Percentiles rank a stretch among this genome's conserved stretches.
Conservation (phyloP, 495 filamentous ascomycete species). For the Mycothermus thermophilus region DNA sequence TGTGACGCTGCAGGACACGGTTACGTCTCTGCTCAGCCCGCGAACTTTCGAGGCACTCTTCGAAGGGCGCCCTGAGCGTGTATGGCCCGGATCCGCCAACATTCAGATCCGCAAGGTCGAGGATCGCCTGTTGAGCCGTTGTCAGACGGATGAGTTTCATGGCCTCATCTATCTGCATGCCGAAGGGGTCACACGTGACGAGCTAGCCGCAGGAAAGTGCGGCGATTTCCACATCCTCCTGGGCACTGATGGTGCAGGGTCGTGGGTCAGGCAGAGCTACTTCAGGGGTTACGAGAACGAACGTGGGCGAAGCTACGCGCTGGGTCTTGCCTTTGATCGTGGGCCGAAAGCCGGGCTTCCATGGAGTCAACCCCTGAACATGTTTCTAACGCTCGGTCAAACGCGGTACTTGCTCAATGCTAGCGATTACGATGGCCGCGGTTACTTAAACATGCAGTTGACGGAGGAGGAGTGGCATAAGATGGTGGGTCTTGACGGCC, state of each 20-base stretch:
- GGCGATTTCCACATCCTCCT: slow-evolving; percentile 27
- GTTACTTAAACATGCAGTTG: slow-evolving; percentile 29
- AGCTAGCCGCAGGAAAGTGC: slow-evolving; percentile 18
- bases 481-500: slow-evolving; percentile 22
- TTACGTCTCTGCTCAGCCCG: slow-evolving; percentile 19
- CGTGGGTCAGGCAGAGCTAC: slow-evolving; percentile 21
- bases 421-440: slow-evolving; percentile 23
- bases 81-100: slow-evolving; percentile 24
- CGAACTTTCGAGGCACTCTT: slow-evolving; percentile 17
- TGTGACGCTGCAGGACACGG: slow-evolving; percentile 22
- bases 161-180: slow-evolving; percentile 22
- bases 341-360: slow-evolving; percentile 18
- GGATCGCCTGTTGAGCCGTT: slow-evolving; percentile 23
- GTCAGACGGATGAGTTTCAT: slow-evolving; percentile 20
- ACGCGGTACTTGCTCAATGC: slow-evolving; percentile 27
- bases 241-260: slow-evolving; percentile 25
- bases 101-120: slow-evolving; percentile 30
- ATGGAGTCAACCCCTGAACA: slow-evolving; percentile 27
- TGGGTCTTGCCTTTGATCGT: slow-evolving; percentile 25
- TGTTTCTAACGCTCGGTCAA: slow-evolving; percentile 27
- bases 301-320: slow-evolving; percentile 22
- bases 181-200: slow-evolving; percentile 20
- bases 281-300: slow-evolving; percentile 29
- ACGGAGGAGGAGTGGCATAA: slow-evolving; percentile 29
- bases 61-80: slow-evolving; percentile 17